phyloP scores from a whole-genome alignment of 768 basidiomycete genomes.

The Leccinellum rugosiceps region DNA sequence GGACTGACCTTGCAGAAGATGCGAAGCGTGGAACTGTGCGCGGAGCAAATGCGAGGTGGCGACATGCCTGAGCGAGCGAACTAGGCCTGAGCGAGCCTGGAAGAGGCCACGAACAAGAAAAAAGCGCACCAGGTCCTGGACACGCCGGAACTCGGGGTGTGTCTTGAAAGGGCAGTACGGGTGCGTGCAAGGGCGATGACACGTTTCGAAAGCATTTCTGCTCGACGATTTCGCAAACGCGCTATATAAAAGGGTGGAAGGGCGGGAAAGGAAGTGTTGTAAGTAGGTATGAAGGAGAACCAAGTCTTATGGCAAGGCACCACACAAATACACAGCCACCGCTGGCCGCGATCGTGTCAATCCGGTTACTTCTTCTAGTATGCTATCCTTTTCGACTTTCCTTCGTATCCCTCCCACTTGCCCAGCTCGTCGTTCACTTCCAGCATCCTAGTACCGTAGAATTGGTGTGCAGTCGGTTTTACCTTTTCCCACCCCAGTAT shows the following conservation, averaged over 20 bases:
- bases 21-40: slow-evolving; percentile 68
- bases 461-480: slow-evolving; percentile 60
- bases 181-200: slow-evolving; percentile 63
- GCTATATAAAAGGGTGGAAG: not conserved
- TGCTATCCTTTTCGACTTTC: slow-evolving; percentile 37
- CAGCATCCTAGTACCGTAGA: slow-evolving; percentile 61
- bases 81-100: slow-evolving; percentile 4
- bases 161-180: slow-evolving; percentile 45
- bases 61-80: slow-evolving; percentile 37
- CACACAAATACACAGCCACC: slow-evolving; percentile 16
- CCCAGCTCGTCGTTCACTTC: slow-evolving; percentile 52
- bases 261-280: too few relatives aligned
- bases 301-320: not conserved
- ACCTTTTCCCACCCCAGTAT: slow-evolving; percentile 52
- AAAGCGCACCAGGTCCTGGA: slow-evolving; percentile 48
- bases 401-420: slow-evolving; percentile 69
- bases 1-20: slow-evolving; percentile 61
- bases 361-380: not conserved
- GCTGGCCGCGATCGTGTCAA: slow-evolving; percentile 3
- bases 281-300: too few relatives aligned
- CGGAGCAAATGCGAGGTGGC: slow-evolving; percentile 45
- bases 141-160: slow-evolving; percentile 32
- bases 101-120: not conserved
- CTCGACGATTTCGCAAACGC: not conserved
- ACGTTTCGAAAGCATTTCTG: slow-evolving; percentile 65